Base-by-base conservation (phyloP, 495 filamentous ascomycete genomes). In the Annulohypoxylon bovei region DNA sequence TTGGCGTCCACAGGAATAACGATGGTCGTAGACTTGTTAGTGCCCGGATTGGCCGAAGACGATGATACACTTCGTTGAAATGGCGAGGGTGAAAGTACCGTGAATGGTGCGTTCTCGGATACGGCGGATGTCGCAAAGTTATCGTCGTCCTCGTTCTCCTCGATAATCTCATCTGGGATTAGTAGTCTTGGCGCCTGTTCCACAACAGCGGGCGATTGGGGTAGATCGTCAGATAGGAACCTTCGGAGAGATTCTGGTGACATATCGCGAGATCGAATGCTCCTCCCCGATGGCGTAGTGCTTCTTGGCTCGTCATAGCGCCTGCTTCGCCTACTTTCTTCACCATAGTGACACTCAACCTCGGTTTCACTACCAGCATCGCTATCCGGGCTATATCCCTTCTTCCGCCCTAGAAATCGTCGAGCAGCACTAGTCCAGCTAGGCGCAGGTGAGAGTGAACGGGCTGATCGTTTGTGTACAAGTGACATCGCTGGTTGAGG, bases 71-170 rank as follows among this genome's bases (percentile, higher is more conserved):
- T 74, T 3, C 81, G 79, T 52, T 76, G 80, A 8, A 78, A 76
- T 2, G 85, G 84, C 18, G 85, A 84, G 11, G 85, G 84, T 5
- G 84, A 86, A 16, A 86, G 75, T 28, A 76, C 77, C 4, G 82
- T 84, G 65, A 80, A 81, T 5, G 75, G 70, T 27, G 81, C 70
- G 32, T 59, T 77, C 54, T 83, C 84, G 16, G 81, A 81, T 27
- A 77, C 74, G n/a, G 81, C 79, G 1, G 81, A 79, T 7, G 81
- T 84, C 22, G 83, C 85, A 55, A 87, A 86, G 73, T 86, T 85
- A 59, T 85, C 84, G 52, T 87, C 85, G 53, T 88, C 85, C 57
- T 85, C 83, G 60, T 76, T 78, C 49, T 87, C 84, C 49, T 86
- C 85, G 37, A 76, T 79, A 37, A 88, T 86, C 54, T 87, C 84